Base-by-base conservation (phyloP, 768 basidiomycete genomes). In the Pleurotus sapidus region DNA sequence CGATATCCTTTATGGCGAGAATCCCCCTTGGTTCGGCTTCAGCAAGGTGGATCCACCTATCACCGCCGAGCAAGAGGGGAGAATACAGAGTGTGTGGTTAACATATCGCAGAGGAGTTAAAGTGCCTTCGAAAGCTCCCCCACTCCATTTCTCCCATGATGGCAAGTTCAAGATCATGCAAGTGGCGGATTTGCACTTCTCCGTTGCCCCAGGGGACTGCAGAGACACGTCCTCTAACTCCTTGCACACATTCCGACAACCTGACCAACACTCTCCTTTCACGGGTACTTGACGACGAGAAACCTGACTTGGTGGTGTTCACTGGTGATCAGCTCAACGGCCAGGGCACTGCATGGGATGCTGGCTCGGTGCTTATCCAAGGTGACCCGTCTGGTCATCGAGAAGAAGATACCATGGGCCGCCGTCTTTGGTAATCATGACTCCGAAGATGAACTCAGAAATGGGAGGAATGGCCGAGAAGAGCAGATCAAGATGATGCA, bases 371-470 rank as follows among this genome's bases (percentile, higher is more conserved):
- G 3, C 74, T 98, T 98, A 5, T 88, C 95, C 12, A 98, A 98
- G 71, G 95, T 95, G 64, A 86, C 93, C 0, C 77, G 76, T 27
- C 84, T 86, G 0, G 91, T 91, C 4, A 88, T 88, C 12, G 83
- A 87, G 11, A 81, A 86, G 47, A 71, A 79, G 18, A 88, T 96
- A 38, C 91, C 95, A 0, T 99, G 95, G 95, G 84, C 93, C 3
- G 89, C 87, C 0, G 81, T 98, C 2, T 95, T 98, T 69, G 96
- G 96, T 1, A 98, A 99, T 66, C 96, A 99, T 69, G 96, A 98
- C 63, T 82, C 84, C 45, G 89, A 95, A 59, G 51, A 54, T n/a
- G 51, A 54, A 39, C 24, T 54, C 15, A 34, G 51, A 24, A 38
- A 54, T 42, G 51, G 51, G 14, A 40, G 51, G 17, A 79, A 84